phyloP scores from a whole-genome alignment of 192 early-diverging fungal genomes.

The Rhizophagus clarus region DNA sequence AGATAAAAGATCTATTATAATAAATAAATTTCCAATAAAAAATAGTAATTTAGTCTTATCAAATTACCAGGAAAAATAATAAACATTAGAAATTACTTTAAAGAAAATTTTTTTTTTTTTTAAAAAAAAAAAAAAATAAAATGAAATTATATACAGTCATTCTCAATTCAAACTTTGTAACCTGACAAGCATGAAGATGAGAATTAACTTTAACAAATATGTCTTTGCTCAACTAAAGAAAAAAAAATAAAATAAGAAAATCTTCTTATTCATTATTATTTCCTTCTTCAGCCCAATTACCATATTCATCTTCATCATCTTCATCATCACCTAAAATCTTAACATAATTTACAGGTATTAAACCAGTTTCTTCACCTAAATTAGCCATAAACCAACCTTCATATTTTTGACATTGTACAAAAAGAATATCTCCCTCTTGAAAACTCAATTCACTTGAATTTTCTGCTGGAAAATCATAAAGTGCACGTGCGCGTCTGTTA shows the following conservation, averaged over 20 bases:
- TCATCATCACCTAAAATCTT: not conserved
- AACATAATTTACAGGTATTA: slow-evolving; percentile 80
- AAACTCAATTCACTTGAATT: slow-evolving; percentile 68
- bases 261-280: not conserved
- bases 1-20: not conserved
- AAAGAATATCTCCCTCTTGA: slow-evolving; percentile 62
- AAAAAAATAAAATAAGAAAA: not conserved
- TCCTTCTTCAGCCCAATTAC: slow-evolving; percentile 11
- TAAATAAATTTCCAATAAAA: not conserved
- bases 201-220: not conserved
- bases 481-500: slow-evolving; percentile 55
- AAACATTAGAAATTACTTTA: no score
- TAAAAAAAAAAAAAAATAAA: no score
- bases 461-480: slow-evolving; percentile 79
- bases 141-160: not conserved
- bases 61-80: no score
- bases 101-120: no score
- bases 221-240: not conserved
- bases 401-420: slow-evolving; percentile 72
- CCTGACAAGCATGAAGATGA: not conserved
- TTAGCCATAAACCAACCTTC: slow-evolving; percentile 78
- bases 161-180: not conserved
- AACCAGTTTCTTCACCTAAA: slow-evolving; percentile 60
- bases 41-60: no score
- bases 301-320: slow-evolving; percentile 25